These are phyloP conservation scores for Schizophyllum commune DNA, from an alignment of 1,284 basidiomycete species.

Conservation along the genomic window DNA sequence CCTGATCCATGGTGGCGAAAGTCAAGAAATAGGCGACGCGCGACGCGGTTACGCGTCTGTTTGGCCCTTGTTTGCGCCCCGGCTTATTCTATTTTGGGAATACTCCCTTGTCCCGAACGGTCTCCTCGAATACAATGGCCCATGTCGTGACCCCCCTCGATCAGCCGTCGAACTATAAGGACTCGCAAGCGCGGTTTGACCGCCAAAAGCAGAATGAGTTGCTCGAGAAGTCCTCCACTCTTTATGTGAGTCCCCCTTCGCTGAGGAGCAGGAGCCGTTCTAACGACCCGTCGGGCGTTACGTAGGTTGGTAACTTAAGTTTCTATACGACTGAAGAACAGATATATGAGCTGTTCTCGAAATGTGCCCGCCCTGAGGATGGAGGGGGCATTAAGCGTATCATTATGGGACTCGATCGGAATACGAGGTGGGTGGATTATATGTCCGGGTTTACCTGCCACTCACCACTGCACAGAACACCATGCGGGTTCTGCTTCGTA, in stretches of 20 bases:
- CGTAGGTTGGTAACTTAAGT: slow-evolving; percentile 90
- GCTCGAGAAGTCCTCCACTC: slow-evolving; percentile 64
- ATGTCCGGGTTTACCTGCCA: slow-evolving; percentile 3
- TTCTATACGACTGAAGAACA: slow-evolving; percentile 99
- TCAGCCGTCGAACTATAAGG: slow-evolving; percentile 92
- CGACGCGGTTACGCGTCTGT: background rate
- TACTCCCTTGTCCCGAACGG: slow-evolving; percentile 5
- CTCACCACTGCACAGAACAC: slow-evolving; percentile 56
- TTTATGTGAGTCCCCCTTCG: slow-evolving; percentile 51
- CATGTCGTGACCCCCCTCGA: slow-evolving; percentile 82
- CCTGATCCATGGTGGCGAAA: slow-evolving; percentile 57
- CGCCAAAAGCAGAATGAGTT: slow-evolving; percentile 63
- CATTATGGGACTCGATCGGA: slow-evolving; percentile 98
- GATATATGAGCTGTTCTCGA: slow-evolving; percentile 96
- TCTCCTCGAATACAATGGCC: slow-evolving; percentile 50
- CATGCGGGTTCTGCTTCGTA: slow-evolving; percentile 99
- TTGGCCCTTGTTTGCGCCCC: background rate
- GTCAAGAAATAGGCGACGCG: background rate
- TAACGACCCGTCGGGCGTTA: slow-evolving; percentile 10
- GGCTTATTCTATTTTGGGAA: slow-evolving; percentile 1
- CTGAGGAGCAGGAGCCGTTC: background rate
- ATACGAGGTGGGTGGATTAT: slow-evolving; percentile 61
- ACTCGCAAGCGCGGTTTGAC: slow-evolving; percentile 77
- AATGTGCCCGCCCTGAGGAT: slow-evolving; percentile 83
- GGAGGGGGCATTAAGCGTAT: slow-evolving; percentile 97